Evolutionary conservation across 1,284 basidiomycete species (phyloP), one percentile per base, ranked within the genome.

Genomic region (Neotropicomus parvogracilis): DNA sequence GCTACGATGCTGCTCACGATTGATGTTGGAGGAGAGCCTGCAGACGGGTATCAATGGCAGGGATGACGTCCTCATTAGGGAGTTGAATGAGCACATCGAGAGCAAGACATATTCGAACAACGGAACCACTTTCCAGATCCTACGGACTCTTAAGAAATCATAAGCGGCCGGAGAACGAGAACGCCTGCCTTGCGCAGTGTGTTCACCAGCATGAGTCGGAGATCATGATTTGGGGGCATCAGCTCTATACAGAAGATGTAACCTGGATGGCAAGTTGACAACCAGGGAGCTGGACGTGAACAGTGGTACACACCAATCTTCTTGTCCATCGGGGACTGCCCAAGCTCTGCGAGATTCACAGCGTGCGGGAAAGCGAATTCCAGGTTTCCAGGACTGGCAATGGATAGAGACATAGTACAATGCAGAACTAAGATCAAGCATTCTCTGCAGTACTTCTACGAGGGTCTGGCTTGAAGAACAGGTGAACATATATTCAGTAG

Each of bases 161-260:
- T 38, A 19, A 38, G 31, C 6, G 14, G 31, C 14, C 24, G 5
- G 12, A 17, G 13, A 21, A 29, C 12, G 20, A 32, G 3, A n/a
- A 39, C n/a, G 5, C 52, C 48, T 44, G 82, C 87, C 75, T 90
- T 90, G 52, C 87, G 81, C 33, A 89, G 59, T 1, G 88, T 89
- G 54, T 91, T 91, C 37, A 91, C 81, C 12, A 91, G 71, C 86
- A 91, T 88, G n/a, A 91, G 70, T 50, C 80, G 77, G 24, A 90
- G 70, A 53, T 88, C 85, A 59, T 88, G 81, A 35, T 75, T 66
- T 16, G 65, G 57, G 32, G 79, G 75, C 82, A 91, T 86, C 16
- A 85, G 66, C 60, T 87, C 80, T 36, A 74, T 67, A 59, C 87
- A 90, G 60, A 88, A 89, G 7, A 83, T 64, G 64, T 90, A 89